Evolutionary conservation across 2,329 filamentous ascomycete species (phyloP), one percentile per base, ranked within the genome.

Genomic region (Huntiella decipiens): DNA sequence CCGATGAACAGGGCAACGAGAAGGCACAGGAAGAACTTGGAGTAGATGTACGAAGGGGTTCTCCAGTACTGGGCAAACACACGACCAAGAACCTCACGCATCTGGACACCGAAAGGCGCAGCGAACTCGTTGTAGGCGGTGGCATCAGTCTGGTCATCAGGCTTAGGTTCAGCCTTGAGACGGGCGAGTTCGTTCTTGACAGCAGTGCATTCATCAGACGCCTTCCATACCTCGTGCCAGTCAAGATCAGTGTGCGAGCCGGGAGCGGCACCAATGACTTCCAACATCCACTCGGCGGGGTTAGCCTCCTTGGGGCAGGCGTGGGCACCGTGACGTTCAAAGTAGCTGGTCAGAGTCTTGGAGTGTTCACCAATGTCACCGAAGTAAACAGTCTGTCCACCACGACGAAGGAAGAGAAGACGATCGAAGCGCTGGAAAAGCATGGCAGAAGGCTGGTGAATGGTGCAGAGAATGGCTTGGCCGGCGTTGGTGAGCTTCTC

Each of bases 391-490:
- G 81, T 85, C 57, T 68, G 73, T 47, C 83, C 83, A 47, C 82
- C 82, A 56, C 73, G 78, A 32, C 78, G 77, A 12, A 91, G 65
- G 65, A 91, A 84, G 31, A 88, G 68, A 5, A 91, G 71, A 49
- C 81, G 74, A 56, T 91, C 83, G 58, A 91, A 95, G 49, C 84
- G 80, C 59, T 94, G 83, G 67, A 95, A 94, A 45, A 95, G 70
- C 71, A 93, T 86, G 32, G 87, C 86, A 11, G 84, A 92, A n/a
- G 88, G 88, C 61, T 96, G 88, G 60, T 96, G 88, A 51, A 95
- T 95, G 0, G 88, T 95, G 65, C 86, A 94, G n/a, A 95, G 76
- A 61, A 95, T 84, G 44, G 88, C 87, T 59, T 92, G 85, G 12
- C 88, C 87, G 51, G 77, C 81, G 60, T 88, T 82, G 55, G 85